Percentiles rank a stretch among this genome's conserved stretches.
phyloP scores from a whole-genome alignment of 805 yeast species.

The Myxozyma lipomycoides region DNA sequence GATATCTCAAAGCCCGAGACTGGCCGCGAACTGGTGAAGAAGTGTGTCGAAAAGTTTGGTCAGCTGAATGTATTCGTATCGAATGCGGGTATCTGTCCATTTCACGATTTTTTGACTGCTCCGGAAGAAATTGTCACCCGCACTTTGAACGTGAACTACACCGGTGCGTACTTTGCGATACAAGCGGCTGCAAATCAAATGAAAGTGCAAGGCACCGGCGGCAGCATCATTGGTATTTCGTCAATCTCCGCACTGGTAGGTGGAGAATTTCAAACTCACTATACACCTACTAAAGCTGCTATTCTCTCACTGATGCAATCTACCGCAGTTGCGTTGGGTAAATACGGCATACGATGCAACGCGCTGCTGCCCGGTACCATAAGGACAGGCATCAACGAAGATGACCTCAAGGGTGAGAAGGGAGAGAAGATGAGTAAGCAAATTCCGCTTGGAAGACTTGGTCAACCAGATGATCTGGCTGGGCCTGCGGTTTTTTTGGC shows the following conservation, averaged over 20 bases:
- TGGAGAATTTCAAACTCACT: slow-evolving; percentile 46
- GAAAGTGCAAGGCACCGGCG: slow-evolving; percentile 46
- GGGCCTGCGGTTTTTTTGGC: slow-evolving; percentile 32
- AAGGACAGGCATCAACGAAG: slow-evolving; percentile 43
- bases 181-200: slow-evolving; percentile 48
- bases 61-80: slow-evolving; percentile 43
- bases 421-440: slow-evolving; percentile 41
- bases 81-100: slow-evolving; percentile 47
- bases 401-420: slow-evolving; percentile 42
- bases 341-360: slow-evolving; percentile 45
- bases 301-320: slow-evolving; percentile 45
- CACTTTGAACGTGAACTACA: slow-evolving; percentile 43
- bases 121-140: slow-evolving; percentile 39
- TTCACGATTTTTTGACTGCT: slow-evolving; percentile 43
- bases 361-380: slow-evolving; percentile 48
- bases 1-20: slow-evolving; percentile 45
- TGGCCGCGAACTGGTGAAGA: slow-evolving; percentile 30
- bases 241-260: slow-evolving; percentile 47
- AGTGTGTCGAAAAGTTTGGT: slow-evolving; percentile 42
- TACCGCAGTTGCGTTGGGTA: slow-evolving; percentile 44
- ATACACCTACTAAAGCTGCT: slow-evolving; percentile 49
- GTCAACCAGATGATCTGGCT: slow-evolving; percentile 29
- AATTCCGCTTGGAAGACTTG: slow-evolving; percentile 33
- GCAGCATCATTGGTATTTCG: slow-evolving; percentile 46
- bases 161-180: slow-evolving; percentile 46